These are phyloP conservation scores for Termitomyces sp. DNA, from an alignment of 1,284 basidiomycete species.

Conservation along the genomic window DNA sequence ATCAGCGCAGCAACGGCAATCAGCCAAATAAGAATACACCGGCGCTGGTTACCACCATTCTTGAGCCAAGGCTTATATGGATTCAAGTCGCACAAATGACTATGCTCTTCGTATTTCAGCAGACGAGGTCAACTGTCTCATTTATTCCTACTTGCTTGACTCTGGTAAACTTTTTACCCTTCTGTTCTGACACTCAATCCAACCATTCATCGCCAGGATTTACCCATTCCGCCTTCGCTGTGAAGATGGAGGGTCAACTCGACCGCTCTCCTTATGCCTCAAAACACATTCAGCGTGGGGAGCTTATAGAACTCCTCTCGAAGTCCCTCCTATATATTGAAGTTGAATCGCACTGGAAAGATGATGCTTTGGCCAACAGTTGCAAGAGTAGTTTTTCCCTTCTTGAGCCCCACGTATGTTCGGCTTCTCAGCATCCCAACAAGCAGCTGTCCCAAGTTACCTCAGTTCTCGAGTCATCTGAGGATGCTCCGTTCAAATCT, in stretches of 20 bases:
- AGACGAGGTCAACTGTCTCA: conserved; percentile 80
- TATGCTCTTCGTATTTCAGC: conserved; percentile 62
- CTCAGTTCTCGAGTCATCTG: background rate
- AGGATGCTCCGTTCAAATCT: background rate
- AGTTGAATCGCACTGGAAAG: conserved; percentile 76
- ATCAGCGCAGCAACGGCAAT: conserved; percentile 1
- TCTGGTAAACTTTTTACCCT: conserved; percentile 44
- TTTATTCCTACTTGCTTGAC: conserved; percentile 78
- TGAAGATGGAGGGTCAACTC: conserved; percentile 65
- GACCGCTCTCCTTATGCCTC: conserved; percentile 59
- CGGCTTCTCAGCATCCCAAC: conserved; percentile 33
- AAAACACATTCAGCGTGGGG: conserved; percentile 76
- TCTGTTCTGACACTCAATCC: background rate
- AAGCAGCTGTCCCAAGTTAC: background rate
- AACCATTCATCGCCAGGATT: conserved; percentile 46
- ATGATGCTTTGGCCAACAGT: conserved; percentile 49
- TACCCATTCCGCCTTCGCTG: conserved; percentile 70
- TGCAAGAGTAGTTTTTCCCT: conserved; percentile 67
- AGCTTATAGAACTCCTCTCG: conserved; percentile 73
- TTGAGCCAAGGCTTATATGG: conserved; percentile 1
- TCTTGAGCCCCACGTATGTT: conserved; percentile 66
- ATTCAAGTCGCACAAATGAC: conserved; percentile 26
- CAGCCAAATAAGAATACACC: conserved; percentile 11
- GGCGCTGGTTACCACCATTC: background rate
- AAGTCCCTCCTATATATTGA: conserved; percentile 82